These are phyloP conservation scores for Aquilaria sinensis DNA, from an alignment of 345 rosid genomes.

Conservation along the genomic window DNA sequence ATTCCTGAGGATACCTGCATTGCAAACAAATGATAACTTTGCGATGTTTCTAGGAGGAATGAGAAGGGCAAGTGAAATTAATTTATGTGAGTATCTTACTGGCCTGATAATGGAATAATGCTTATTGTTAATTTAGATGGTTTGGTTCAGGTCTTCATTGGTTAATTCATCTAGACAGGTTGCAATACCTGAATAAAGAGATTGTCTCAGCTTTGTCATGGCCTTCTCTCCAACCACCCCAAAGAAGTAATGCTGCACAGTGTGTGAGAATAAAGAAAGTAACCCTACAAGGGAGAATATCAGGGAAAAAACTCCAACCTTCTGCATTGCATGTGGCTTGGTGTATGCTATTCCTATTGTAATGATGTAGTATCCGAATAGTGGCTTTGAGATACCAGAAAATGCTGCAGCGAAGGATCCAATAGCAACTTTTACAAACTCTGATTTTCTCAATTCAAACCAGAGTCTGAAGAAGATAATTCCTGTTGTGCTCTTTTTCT, in stretches of 20 bases:
- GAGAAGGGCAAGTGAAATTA: too few relatives aligned
- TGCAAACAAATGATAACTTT: too few relatives aligned
- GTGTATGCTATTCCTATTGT: conserved; percentile 53
- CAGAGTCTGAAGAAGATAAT: conserved; percentile 50
- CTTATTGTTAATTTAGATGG: too few relatives aligned
- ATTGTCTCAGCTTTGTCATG: conserved; percentile 47
- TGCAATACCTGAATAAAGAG: conserved; percentile 45
- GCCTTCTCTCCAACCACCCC: conserved; percentile 67
- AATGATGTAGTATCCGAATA: conserved; percentile 54
- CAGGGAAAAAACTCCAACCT: conserved; percentile 41
- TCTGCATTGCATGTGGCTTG: conserved; percentile 22
- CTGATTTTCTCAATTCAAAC: conserved; percentile 37
- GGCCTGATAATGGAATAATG: too few relatives aligned
- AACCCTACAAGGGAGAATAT: conserved; percentile 39
- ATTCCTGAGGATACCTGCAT: conserved; percentile 44
- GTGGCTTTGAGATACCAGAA: conserved; percentile 64
- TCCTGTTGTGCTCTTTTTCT: conserved; percentile 6
- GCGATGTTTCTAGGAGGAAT: too few relatives aligned
- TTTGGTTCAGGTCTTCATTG: too few relatives aligned
- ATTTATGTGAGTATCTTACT: too few relatives aligned
- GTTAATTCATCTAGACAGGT: too few relatives aligned
- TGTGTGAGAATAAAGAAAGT: conserved; percentile 44
- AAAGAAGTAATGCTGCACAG: conserved; percentile 60
- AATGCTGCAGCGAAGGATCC: conserved; percentile 57
- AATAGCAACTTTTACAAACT: conserved; percentile 27